Conservation (phyloP, 352 stramenopile genomes). For the Globisporangium alternatum region DNA sequence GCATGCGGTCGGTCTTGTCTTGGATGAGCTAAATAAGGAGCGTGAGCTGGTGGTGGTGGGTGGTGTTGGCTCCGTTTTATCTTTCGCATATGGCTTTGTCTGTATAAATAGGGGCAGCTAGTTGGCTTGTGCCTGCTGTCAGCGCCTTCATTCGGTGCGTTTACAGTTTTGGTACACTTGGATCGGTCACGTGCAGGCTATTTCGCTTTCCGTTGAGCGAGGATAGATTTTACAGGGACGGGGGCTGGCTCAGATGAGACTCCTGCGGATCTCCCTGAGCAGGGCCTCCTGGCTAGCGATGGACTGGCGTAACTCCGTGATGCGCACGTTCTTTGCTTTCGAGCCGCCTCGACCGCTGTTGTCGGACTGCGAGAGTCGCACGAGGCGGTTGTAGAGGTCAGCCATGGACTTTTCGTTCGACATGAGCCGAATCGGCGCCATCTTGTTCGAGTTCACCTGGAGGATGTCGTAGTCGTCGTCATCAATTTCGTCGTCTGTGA, state of each 20-base stretch:
- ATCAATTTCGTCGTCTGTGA: constrained; percentile 14
- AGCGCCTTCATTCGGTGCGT: neutral
- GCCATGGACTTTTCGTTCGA: constrained; percentile 15
- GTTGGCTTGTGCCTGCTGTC: neutral
- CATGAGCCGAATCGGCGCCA: constrained; percentile 7
- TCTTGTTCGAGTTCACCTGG: constrained; percentile 12
- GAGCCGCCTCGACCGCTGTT: neutral
- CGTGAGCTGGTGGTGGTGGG: neutral
- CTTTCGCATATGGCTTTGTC: neutral
- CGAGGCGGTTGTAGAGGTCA: constrained; percentile 21
- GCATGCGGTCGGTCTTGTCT: neutral
- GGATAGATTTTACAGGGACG: neutral
- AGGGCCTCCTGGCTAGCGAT: constrained; percentile 15
- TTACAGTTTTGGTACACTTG: neutral
- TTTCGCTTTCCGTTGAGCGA: constrained; percentile 17
- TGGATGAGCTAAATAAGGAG: neutral
- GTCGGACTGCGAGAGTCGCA: constrained; percentile 19
- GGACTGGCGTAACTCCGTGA: constrained; percentile 16
- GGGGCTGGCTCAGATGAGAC: constrained; percentile 1
- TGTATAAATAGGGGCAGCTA: constrained; percentile 11
- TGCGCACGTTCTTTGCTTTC: neutral
- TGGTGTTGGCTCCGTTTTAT: neutral
- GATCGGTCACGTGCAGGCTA: neutral
- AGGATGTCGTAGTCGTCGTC: constrained; percentile 12
- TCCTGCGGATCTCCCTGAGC: constrained; percentile 16